These are phyloP conservation scores for Cubamyces sp. DNA, from an alignment of 768 basidiomycete species.

Conservation along the genomic window DNA sequence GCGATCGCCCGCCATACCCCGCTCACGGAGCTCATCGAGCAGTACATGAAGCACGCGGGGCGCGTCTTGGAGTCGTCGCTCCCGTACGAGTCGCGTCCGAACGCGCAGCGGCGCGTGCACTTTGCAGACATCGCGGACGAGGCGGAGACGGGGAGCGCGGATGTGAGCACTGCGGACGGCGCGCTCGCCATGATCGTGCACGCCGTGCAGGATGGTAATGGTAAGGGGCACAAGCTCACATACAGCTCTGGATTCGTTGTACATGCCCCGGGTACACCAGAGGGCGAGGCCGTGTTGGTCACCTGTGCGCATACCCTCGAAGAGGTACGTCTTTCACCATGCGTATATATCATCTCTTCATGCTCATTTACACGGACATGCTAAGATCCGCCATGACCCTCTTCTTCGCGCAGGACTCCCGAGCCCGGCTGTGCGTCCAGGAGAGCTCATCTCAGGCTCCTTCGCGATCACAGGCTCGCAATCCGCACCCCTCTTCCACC, in stretches of 20 bases:
- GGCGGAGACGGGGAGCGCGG: not conserved
- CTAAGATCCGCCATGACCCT: slow-evolving; percentile 42
- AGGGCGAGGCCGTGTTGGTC: slow-evolving; percentile 44
- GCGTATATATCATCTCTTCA: not conserved
- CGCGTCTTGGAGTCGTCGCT: slow-evolving; percentile 46
- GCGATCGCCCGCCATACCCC: slow-evolving; percentile 7
- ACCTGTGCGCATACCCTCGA: slow-evolving; percentile 69
- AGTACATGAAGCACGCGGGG: slow-evolving; percentile 48
- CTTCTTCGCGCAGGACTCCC: slow-evolving; percentile 30
- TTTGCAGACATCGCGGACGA: slow-evolving; percentile 23
- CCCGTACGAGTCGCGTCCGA: slow-evolving; percentile 56
- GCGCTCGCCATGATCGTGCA: slow-evolving; percentile 58
- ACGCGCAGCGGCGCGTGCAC: slow-evolving; percentile 34
- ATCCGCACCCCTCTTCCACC: slow-evolving; percentile 39
- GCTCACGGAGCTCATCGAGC: slow-evolving; percentile 42
- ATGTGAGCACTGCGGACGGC: slow-evolving; percentile 29
- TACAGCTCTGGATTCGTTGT: slow-evolving; percentile 64
- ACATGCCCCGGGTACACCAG: slow-evolving; percentile 33
- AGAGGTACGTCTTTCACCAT: slow-evolving; percentile 45
- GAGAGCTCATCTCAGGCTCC: slow-evolving; percentile 41
- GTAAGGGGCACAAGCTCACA: slow-evolving; percentile 47
- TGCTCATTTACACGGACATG: slow-evolving; percentile 9
- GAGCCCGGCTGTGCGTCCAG: slow-evolving; percentile 17
- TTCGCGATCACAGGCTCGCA: slow-evolving; percentile 47
- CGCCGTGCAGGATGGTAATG: slow-evolving; percentile 39